phyloP scores from a whole-genome alignment of 768 basidiomycete genomes.

The Boletus pseudo-olivaceus region DNA sequence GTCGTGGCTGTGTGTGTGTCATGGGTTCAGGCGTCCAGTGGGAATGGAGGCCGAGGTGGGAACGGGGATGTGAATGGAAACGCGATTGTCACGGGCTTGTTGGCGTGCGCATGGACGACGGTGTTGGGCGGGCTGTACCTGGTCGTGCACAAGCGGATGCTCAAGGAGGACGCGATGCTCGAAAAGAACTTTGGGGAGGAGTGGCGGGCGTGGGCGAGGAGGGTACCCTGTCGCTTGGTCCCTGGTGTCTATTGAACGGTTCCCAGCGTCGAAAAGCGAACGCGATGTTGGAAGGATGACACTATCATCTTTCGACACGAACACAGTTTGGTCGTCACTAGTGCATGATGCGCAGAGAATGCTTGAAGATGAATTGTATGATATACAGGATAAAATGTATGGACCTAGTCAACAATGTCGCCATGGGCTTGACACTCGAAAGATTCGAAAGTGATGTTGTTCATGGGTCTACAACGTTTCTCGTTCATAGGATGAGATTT shows the following conservation, averaged over 20 bases:
- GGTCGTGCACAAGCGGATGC: constrained; percentile 14
- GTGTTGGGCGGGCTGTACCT: fast-evolving
- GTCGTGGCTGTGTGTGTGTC: constrained; percentile 1
- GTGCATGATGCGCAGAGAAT: no score
- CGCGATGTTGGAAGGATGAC: neutral
- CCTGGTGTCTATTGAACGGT: constrained; percentile 18
- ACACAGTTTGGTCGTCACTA: neutral
- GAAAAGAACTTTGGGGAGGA: constrained; percentile 23
- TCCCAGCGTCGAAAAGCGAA: neutral
- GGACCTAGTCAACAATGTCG: no score
- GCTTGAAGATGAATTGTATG: no score
- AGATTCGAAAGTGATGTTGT: no score
- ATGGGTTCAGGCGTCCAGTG: no score
- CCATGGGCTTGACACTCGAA: no score
- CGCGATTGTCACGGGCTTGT: neutral
- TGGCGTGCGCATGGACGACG: neutral
- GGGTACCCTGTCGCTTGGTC: constrained; percentile 23
- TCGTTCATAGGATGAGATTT: no score
- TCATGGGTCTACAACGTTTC: no score
- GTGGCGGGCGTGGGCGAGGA: constrained; percentile 24
- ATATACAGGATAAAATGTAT: no score
- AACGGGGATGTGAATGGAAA: neutral
- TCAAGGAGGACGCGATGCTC: constrained; percentile 29
- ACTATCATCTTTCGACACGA: neutral
- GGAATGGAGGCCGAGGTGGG: neutral